Conservation (phyloP, 2,329 filamentous ascomycete genomes). For the Penicillium fuscoglaucum region DNA sequence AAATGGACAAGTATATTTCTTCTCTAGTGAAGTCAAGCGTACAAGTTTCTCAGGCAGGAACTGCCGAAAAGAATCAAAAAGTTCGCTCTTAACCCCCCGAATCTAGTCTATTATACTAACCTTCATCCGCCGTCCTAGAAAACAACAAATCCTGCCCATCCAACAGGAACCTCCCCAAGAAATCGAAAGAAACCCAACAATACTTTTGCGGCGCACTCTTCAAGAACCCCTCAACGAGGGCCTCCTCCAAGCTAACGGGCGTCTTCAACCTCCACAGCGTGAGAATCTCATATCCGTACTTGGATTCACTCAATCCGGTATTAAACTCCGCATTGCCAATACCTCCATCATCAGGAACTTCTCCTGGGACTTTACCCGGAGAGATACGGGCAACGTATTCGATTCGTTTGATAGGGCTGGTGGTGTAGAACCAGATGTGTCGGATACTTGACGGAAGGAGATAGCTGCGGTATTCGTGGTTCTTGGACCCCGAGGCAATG, state of each 20-base stretch:
- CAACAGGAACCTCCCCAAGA: constrained; percentile 11
- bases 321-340: constrained; percentile 58
- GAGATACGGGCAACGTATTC: constrained; percentile 62
- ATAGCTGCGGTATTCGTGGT: constrained; percentile 59
- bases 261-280: constrained; percentile 65
- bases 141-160: constrained; percentile 3
- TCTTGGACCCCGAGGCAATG: constrained; percentile 33
- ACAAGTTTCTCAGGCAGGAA: not conserved
- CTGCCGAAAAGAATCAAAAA: not conserved
- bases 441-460: constrained; percentile 52
- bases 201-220: constrained; percentile 49
- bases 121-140: not conserved
- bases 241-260: constrained; percentile 53
- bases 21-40: not conserved
- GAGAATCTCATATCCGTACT: constrained; percentile 55
- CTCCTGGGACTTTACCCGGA: constrained; percentile 48
- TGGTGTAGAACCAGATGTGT: constrained; percentile 65
- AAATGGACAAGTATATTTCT: not conserved
- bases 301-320: constrained; percentile 36
- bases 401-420: constrained; percentile 49
- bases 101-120: not conserved
- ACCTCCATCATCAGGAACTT: constrained; percentile 49
- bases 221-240: constrained; percentile 59
- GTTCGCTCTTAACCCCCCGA: not conserved
- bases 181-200: constrained; percentile 31